Base-by-base conservation (phyloP, 257 asterid species). In the Cynanchum wilfordii region DNA sequence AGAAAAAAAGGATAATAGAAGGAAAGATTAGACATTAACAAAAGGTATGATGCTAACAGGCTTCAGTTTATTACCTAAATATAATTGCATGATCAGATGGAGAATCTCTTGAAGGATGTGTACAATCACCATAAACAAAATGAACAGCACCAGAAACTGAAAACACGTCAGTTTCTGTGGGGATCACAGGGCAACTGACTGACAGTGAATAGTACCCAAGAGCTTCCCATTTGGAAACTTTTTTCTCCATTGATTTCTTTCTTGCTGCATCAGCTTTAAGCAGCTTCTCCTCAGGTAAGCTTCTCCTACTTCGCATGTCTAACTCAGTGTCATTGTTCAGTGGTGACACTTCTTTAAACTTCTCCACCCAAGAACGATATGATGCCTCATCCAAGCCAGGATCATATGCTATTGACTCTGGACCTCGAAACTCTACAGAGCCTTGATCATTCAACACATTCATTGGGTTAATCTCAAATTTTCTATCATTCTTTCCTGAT, bases 121-220 rank as follows among this genome's bases (percentile, higher is more conserved):
- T 94, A 85, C 98, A 94, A 87, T 94, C 97, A 72, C 97, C 98
- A 80, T 91, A 94, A 62, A 91, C 95, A 82, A 91, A 87, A 77
- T 86, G 84, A 76, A 94, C 91, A 66, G 85, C 77, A 51, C 94
- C 95, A 79, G 91, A 76, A 79, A 83, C 91, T 33, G 89, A 86
- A 78, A 82, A 74, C 75, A 78, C 70, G 74, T 88, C 93, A 57
- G 72, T 79, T 76, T 87, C 82, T 67, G 75, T 73, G 42, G 87
- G 84, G 56, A 71, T 52, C 56, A 74, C 80, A 65, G 89, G 97
- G 79, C 76, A 83, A 70, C 79, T 77, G 74, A 89, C 80, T 62
- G 93, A 84, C 54, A 91, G 77, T 42, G 98, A 91, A 69, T 77
- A 86, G 79, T 94, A 94, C 60, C 98, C 98, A 73, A 81, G 87